Percentiles rank a stretch among this genome's conserved stretches.
Evolutionary conservation across 192 early-diverging fungal genomes (phyloP).

Genomic region (Ambispora gerdemannii): DNA sequence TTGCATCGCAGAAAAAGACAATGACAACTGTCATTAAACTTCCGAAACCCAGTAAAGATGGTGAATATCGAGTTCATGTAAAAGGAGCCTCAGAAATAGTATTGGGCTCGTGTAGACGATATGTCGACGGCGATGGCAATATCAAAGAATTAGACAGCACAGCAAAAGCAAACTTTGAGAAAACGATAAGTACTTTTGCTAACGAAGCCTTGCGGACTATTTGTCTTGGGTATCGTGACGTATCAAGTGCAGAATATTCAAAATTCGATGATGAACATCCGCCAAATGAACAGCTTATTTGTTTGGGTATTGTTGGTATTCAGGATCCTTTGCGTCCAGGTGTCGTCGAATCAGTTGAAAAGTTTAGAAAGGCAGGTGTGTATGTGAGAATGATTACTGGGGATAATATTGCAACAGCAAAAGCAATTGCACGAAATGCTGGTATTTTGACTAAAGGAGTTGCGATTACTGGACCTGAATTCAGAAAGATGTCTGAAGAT

Average conservation of each 20-base stretch:
- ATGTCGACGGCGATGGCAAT: conserved; percentile 53
- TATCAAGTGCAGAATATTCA: conserved; percentile 43
- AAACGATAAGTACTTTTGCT: conserved; percentile 58
- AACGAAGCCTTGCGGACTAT: conserved; percentile 73
- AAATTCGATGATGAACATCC: conserved; percentile 54
- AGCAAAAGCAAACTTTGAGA: conserved; percentile 43
- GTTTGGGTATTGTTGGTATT: conserved; percentile 80
- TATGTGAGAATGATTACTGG: conserved; percentile 88
- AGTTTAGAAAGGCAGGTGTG: conserved; percentile 80
- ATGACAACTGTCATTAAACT: conserved; percentile 73
- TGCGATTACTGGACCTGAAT: conserved; percentile 78
- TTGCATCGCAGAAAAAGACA: conserved; percentile 85
- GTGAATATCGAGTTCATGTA: conserved; percentile 55
- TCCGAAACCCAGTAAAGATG: conserved; percentile 25
- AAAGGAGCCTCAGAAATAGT: conserved; percentile 85
- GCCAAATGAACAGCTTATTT: conserved; percentile 52
- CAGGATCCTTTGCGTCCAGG: conserved; percentile 82
- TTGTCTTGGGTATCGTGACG: conserved; percentile 63
- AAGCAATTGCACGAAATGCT: conserved; percentile 83
- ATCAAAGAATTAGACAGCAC: conserved; percentile 45
- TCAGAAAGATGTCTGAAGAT: conserved; percentile 63
- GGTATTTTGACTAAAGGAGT: conserved; percentile 78
- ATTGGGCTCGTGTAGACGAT: conserved; percentile 58
- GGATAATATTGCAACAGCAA: conserved; percentile 84
- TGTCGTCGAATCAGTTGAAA: conserved; percentile 72